Evolutionary conservation across 768 basidiomycete species (phyloP).

Genomic region (Amanita pallidorosea): DNA sequence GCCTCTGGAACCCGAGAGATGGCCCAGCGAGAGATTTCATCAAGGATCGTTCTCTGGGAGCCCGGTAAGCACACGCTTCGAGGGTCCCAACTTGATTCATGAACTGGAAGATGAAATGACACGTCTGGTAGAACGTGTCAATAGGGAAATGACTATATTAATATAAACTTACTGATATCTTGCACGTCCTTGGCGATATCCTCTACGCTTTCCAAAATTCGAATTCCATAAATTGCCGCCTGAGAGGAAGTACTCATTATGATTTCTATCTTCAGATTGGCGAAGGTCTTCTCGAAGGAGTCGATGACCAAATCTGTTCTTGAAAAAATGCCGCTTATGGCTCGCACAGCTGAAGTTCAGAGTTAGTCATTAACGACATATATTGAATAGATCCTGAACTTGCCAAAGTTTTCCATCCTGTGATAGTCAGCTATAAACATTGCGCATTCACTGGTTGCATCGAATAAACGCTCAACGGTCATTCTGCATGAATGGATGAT

Average conservation of each 20-base stretch:
- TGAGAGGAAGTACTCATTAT: not conserved
- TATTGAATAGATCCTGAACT: not conserved
- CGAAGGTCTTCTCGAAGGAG: constrained; percentile 4
- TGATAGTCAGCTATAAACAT: constrained; percentile 2
- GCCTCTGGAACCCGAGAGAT: constrained; percentile 8
- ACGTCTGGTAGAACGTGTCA: not conserved
- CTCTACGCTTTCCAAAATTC: constrained; percentile 4
- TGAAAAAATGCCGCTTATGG: not conserved
- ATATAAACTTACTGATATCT: not conserved
- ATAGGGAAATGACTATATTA: not conserved
- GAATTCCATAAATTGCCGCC: not conserved
- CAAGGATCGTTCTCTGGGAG: constrained; percentile 7
- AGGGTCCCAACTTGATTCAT: constrained; percentile 6
- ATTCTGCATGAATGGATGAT: constrained; percentile 4
- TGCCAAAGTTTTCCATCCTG: not conserved
- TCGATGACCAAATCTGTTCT: not conserved
- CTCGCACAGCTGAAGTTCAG: not conserved
- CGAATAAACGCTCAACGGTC: constrained; percentile 2
- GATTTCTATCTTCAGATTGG: constrained; percentile 3
- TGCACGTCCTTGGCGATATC: constrained; percentile 1
- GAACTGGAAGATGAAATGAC: constrained; percentile 5
- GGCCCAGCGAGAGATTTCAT: constrained; percentile 12
- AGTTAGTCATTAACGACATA: not conserved
- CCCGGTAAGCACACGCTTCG: constrained; percentile 6
- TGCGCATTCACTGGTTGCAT: constrained; percentile 5